Conservation (phyloP, 257 asterid genomes). For the Solanum pinnatisectum region DNA sequence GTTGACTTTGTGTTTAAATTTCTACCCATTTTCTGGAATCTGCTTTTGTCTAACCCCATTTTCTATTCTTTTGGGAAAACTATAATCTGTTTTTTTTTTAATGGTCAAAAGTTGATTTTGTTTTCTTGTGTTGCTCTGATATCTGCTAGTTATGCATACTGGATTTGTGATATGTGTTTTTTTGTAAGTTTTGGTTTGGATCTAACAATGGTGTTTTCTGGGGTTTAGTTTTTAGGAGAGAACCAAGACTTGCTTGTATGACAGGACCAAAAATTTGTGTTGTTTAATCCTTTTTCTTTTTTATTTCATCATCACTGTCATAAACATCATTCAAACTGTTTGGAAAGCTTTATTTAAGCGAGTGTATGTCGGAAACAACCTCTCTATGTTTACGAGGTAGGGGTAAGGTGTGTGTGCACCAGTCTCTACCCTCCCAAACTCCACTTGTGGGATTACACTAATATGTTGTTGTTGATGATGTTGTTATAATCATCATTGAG, state of each 20-base stretch:
- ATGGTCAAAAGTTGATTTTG: background rate
- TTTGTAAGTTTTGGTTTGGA: background rate
- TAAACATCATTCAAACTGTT: background rate
- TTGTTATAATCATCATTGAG: background rate
- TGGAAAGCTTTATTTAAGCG: background rate
- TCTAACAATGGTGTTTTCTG: background rate
- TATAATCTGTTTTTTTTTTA: background rate
- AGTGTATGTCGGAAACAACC: background rate
- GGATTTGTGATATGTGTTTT: background rate
- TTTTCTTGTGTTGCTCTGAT: background rate
- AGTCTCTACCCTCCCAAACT: background rate
- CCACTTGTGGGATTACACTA: background rate
- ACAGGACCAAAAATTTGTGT: background rate
- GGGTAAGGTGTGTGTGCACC: background rate
- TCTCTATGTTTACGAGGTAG: background rate
- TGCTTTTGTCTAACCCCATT: background rate
- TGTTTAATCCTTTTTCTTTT: background rate
- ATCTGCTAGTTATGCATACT: background rate
- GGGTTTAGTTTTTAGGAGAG: background rate
- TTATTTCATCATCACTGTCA: background rate
- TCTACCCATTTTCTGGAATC: background rate
- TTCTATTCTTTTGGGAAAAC: background rate
- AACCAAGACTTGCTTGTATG: background rate
- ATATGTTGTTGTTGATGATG: background rate
- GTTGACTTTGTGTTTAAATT: background rate